Evolutionary conservation across 1,139 yeast genomes (phyloP), one percentile per base, ranked within the genome.

Genomic region (Yamadazyma triangularis): DNA sequence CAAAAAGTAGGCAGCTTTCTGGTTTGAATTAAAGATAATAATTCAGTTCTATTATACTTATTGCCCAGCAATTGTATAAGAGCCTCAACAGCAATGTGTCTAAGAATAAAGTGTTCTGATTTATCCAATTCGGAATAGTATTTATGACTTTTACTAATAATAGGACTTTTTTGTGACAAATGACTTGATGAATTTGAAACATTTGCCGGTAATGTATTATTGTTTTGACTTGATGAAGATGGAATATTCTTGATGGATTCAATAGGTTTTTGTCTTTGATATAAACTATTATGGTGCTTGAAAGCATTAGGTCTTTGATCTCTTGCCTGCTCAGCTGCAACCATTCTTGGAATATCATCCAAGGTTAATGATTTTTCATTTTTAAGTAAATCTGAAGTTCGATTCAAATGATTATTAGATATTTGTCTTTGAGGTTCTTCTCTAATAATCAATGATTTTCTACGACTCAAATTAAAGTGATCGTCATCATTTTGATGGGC

Each of bases 271-370:
- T 48, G 62, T 51, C 58, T 60, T 50, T 50, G 71, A 39, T 67
- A 68, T 31, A 67, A 55, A 13, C 67, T 56, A 40, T 69, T 67
- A 44, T 80, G 88, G 51, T 79, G 89, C 41, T 79, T 75, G 59
- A 79, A 85, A 0, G 94, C 91, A 53, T 84, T 84, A 4, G 94
- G 94, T 36, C 95, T 73, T 49, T 86, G 82, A 42, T 87, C 96
- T 41, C 96, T 70, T 0, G 97, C 96, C 56, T 89, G 96, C 49
- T 91, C 97, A 5, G 96, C 94, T 3, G 96, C 95, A 9, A 91
- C 97, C 50, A 91, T 89, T 44, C 97, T 72, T 5, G 97, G 96
- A 45, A 91, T 91, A 58, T 91, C 99, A 56, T 91, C 98, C 48
- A 91, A 70, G 0, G 96, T 89, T 34, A 91, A 71, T 1, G 94